Base-by-base conservation (phyloP, 371 early-diverging fungal species). In the Haplosporangium sp. region DNA sequence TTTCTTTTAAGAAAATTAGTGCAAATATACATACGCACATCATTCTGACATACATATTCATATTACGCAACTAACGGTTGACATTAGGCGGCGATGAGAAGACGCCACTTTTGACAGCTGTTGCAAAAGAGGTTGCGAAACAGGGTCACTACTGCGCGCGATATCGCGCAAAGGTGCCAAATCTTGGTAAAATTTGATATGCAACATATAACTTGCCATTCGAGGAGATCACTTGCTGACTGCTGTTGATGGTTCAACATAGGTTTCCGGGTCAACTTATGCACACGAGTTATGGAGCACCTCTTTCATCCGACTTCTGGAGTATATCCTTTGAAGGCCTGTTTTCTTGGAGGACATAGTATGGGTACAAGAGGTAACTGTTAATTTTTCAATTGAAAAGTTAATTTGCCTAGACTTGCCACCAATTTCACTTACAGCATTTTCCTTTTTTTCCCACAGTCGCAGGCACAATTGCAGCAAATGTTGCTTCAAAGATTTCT, bases 351-450 rank as follows among this genome's bases (percentile, higher is more conserved):
- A 9, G 77, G 77, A 34, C 77, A 77, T 27, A 68, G 69, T 27
- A 77, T 77, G 77, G 77, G 77, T 34, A 72, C 77, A n/a, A 55
- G 77, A 77, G 77, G 77, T 77, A 47, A 20, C 27, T 27, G 27
- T 27, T 27, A 27, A 27, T 27, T 27, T 27, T 27, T 27, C 27
- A 27, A 27, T 27, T 27, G 27, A 27, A 27, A 27, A 27, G 27
- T 27, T 27, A 27, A 27, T 27, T 73, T 61, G 71, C 20, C 48
- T 13, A 8, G 34, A 20, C 20, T 72, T 77, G 67, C 77, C 72
- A 77, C 73, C 66, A 77, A 77, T 27, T 27, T 27, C 27, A 27
- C 27, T 27, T 27, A 27, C 1, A 27, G 27, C 27, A 27, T 27
- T 27, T 27, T 27, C 27, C 27, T 48, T 61, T 39, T 19, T 35